Evolutionary conservation across 78 protist species (phyloP).

Genomic region (Trichosphaerium sp.): DNA sequence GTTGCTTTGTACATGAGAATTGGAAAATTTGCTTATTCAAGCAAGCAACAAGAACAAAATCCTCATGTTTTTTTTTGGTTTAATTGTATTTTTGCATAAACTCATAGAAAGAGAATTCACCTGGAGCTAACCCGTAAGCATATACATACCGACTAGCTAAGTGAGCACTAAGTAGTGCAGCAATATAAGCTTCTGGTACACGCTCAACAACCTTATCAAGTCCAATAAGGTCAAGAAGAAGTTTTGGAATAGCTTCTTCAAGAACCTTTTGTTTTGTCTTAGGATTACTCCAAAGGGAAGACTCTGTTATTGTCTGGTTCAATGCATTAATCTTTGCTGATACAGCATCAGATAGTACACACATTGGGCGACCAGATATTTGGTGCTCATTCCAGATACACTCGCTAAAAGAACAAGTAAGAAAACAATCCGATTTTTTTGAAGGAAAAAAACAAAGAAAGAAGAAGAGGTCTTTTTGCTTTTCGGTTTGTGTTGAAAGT

Average conservation of each 20-base stretch:
- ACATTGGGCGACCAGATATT: constrained; percentile 16
- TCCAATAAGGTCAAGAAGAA: constrained; percentile 5
- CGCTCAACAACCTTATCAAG: constrained; percentile 50
- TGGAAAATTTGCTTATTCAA: no score
- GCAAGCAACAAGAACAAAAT: no score
- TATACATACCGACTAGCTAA: constrained; percentile 72
- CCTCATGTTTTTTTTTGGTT: neutral
- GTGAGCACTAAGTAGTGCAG: constrained; percentile 51
- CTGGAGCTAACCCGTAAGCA: constrained; percentile 40
- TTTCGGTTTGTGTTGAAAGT: no score
- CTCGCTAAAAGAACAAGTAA: no score
- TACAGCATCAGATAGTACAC: constrained; percentile 45
- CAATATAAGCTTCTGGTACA: constrained; percentile 68
- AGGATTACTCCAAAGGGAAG: constrained; percentile 39
- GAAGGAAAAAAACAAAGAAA: no score
- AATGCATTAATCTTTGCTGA: constrained; percentile 42
- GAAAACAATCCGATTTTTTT: no score
- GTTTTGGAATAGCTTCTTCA: constrained; percentile 30
- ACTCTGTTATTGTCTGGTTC: constrained; percentile 9
- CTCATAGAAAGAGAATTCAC: constrained; percentile 65
- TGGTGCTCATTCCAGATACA: constrained; percentile 61
- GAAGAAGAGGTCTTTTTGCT: no score
- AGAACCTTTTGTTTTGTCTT: constrained; percentile 5
- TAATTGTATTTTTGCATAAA: constrained; percentile 32
- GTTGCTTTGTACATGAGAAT: no score